These are phyloP conservation scores for Parascedosporium putredinis DNA, from an alignment of 2,329 filamentous ascomycete species.

Conservation along the genomic window DNA sequence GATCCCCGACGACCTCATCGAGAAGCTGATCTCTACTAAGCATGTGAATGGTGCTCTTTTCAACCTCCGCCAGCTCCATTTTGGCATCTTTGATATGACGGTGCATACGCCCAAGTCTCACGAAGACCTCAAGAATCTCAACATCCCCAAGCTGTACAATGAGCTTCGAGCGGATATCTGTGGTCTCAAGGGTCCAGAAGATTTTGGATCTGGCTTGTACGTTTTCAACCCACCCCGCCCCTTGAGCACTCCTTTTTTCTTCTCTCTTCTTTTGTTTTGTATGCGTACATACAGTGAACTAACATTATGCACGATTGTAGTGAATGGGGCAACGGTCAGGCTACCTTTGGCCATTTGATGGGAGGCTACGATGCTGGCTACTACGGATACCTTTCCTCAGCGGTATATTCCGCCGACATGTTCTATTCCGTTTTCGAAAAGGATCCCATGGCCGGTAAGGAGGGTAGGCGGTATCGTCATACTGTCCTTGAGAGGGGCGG, in stretches of 20 bases:
- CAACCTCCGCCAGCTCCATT: conserved; percentile 69
- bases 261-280: too few species aligned
- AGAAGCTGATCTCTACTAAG: conserved; percentile 65
- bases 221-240: too few species aligned
- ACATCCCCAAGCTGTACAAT: conserved; percentile 61
- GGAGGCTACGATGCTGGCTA: conserved; percentile 80
- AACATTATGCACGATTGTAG: conserved; percentile 24
- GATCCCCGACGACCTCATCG: conserved; percentile 65
- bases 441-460: conserved; percentile 65
- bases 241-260: too few species aligned
- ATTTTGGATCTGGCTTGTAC: conserved; percentile 45
- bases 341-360: conserved; percentile 73
- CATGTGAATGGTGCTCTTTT: conserved; percentile 73
- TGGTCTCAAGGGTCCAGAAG: conserved; percentile 65
- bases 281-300: neutral
- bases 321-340: conserved; percentile 67
- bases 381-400: conserved; percentile 64
- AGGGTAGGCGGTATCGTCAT: conserved; percentile 67
- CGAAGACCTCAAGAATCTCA: conserved; percentile 54
- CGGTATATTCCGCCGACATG: conserved; percentile 80
- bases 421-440: conserved; percentile 71
- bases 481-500: conserved; percentile 70
- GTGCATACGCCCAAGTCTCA: conserved; percentile 64
- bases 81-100: conserved; percentile 77
- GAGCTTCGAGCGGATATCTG: conserved; percentile 59